Evolutionary conservation across 306 rosid species (phyloP), one percentile per base, ranked within the genome.

Genomic region (Rubus parviflorus): DNA sequence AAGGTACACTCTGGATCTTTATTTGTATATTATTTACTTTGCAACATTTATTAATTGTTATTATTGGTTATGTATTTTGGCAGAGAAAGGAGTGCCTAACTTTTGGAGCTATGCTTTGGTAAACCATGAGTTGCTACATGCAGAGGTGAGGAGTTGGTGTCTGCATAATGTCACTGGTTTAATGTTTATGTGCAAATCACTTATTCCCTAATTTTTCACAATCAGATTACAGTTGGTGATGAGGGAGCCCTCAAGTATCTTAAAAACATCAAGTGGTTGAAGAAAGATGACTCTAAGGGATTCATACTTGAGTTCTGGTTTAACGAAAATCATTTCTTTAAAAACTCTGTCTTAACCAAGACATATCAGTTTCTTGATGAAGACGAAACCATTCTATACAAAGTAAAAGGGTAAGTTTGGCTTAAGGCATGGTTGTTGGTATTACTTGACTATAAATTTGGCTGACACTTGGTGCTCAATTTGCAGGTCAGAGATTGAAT

Each of bases 101-200:
- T 92, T 92, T 71, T 92, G 96, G 97, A 93, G 88, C n/a, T 78
- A 73, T 78, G 97, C 97, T 52, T 84, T 92, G 96, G 87, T 88
- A 78, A 92, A 92, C 42, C 90, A 92, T 54, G 96, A 92, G 60
- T 89, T 90, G 57, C 86, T 90, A 48, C 90, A 93, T 8, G 93
- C 88, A 54, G 97, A 90, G 97, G 97, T 92, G 56, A 51, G 54
- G n/a, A 70, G 54, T 91, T 74, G 11, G 23, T 5, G 54, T 58
- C 22, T 17, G 35, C 78, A 40, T 47, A 25, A 10, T 14, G 64
- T 58, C 47, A 15, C 2, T 17, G 22, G 14, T 74, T 51, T 65
- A 19, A 9, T 77, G 76, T 43, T 51, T 79, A 30, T 58, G 0
- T 40, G 43, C 38, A 64, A 41, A 25, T 74, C 43, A 22, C 12